Evolutionary conservation across 1,284 basidiomycete species (phyloP), one percentile per base, ranked within the genome.

Genomic region (Ganoderma multipileum): DNA sequence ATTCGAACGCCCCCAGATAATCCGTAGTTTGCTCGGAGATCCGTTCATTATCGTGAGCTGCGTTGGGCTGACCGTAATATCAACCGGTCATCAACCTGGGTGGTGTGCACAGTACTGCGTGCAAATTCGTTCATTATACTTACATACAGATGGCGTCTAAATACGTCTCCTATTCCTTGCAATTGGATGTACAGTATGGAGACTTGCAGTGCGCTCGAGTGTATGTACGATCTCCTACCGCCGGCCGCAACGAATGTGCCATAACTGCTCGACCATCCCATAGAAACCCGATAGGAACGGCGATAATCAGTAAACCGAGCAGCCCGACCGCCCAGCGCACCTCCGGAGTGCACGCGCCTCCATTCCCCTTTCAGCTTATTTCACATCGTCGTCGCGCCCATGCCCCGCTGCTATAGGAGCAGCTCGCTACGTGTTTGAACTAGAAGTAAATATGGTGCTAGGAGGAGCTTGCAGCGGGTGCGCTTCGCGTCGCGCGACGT

Each of bases 381-480:
- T 50, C 47, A 50, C 47, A 38, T 20, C 55, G 20, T n/a, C 14
- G n/a, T 58, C 33, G 55, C 9, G 20, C 20, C 5, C 33, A 20
- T 5, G 30, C 5, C n/a, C n/a, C 33, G 16, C 30, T 58, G 16
- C 30, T 58, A n/a, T 33, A 33, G 23, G 52, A 30, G 28, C 14
- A 44, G 44, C 52, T 7, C 14, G 28, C 28, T 55, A 55, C 52
- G 16, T 18, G 52, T 55, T 55, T 55, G 52, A 55, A 16, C 52
- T 55, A 55, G 52, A 55, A 55, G 52, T 28, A 16, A 55, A 55
- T 18, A 55, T 30, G 52, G 52, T 50, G 47, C 8, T 50, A 50
- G 23, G 47, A 50, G 47, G 47, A 26, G 47, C 47, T 50, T n/a
- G 23, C 11, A n/a, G 47, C 23, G 52, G 28, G 52, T 26, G 52